Base-by-base conservation (phyloP, 345 rosid genomes). In the Schrenkiella parvula region DNA sequence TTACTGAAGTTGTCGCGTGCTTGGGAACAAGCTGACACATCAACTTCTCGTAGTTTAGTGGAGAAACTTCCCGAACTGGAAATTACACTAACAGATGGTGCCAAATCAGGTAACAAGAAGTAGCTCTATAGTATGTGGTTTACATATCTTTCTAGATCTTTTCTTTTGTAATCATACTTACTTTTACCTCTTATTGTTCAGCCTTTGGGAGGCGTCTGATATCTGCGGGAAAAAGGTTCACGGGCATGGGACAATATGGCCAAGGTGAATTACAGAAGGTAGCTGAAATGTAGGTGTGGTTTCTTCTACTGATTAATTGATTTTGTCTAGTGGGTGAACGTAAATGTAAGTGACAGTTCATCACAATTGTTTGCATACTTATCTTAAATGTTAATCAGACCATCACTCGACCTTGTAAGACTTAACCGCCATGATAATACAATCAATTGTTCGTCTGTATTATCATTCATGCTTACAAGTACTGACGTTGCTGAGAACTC, bases 221-320 rank as follows among this genome's bases (percentile, higher is more conserved):
- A 63, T 76, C 95, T 68, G 83, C 95, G 37, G 98, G 98, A 51
- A 89, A 84, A 81, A 89, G 95, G 81, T 93, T 90, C 75, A 87
- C 84, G 37, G 80, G 92, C 46, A 90, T 90, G 93, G 98, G 98
- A 74, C 97, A 84, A 80, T 90, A 86, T 77, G 96, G 96, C 72
- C 82, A 88, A 80, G 98, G 98, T 66, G 98, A 93, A 80, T 73
- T 89, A 59, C 89, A 84, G 56, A 86, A 85, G 97, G 98, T 93
- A 84, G 28, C 31, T 66, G 60, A 28, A 64, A 59, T 53, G 62
- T 65, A 18, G 41, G 53, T 66, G 48, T 47, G 42, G 72, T 73
- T 41, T 55, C 80, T 78, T 44, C 66, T 57, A 35, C 17, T n/a
- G 44, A 35, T 54, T 31, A 31, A 28, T 26, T 68, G 50, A 54